A percentile compares a stretch with the other conserved stretches of the same genome.
Conservation (phyloP, 176 grass and related monocot species). For the Oryza officinalis region DNA sequence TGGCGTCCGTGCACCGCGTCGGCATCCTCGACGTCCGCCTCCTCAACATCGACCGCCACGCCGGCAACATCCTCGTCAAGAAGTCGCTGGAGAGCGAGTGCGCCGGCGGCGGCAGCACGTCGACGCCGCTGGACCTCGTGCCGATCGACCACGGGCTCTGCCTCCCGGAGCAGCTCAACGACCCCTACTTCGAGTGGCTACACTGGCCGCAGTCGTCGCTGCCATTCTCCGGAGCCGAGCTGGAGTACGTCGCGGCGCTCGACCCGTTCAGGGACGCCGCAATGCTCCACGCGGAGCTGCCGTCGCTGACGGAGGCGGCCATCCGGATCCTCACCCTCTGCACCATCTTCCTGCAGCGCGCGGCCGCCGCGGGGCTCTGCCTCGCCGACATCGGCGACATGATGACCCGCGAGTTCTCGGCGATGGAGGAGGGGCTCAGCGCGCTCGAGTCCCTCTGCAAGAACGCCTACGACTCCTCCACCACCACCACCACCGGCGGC, state of each 20-base stretch:
- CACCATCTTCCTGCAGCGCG: slow-evolving; percentile 73
- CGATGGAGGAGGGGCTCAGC: slow-evolving; percentile 58
- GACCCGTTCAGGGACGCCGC: slow-evolving; percentile 78
- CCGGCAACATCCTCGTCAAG: slow-evolving; percentile 96
- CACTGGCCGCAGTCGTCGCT: slow-evolving; percentile 85
- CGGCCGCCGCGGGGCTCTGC: slow-evolving; percentile 66
- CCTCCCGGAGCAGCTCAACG: slow-evolving; percentile 77
- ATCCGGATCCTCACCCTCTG: slow-evolving; percentile 70
- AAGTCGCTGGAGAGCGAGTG: not conserved
- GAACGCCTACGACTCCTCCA: slow-evolving; percentile 35
- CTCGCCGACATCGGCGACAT: slow-evolving; percentile 88
- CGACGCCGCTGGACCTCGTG: slow-evolving; percentile 55
- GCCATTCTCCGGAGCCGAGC: slow-evolving; percentile 54
- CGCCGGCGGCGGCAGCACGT: not conserved
- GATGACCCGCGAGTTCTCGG: slow-evolving; percentile 74
- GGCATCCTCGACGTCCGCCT: slow-evolving; percentile 92
- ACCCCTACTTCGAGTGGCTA: slow-evolving; percentile 98
- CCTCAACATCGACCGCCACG: slow-evolving; percentile 95
- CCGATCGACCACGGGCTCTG: slow-evolving; percentile 96
- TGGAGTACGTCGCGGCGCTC: slow-evolving; percentile 56
- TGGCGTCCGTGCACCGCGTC: slow-evolving; percentile 73
- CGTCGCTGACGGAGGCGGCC: slow-evolving; percentile 54
- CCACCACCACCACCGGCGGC: too few species aligned
- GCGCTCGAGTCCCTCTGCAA: slow-evolving; percentile 72
- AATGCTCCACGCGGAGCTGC: slow-evolving; percentile 66